Evolutionary conservation across 129 eudicot genomes (phyloP).

Genomic region (Centella asiatica): DNA sequence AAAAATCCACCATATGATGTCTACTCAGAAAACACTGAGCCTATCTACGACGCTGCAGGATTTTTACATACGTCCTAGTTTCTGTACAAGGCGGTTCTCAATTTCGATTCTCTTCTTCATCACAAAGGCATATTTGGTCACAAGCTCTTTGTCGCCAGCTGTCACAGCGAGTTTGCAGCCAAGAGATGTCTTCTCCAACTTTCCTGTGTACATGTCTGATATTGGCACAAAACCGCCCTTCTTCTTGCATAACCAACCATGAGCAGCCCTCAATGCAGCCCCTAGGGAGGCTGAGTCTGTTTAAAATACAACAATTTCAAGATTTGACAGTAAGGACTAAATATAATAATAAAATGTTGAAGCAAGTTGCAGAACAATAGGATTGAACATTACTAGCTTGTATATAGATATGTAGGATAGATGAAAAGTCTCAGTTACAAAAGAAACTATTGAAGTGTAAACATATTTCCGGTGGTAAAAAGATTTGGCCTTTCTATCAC

Average conservation of each 20-base stretch:
- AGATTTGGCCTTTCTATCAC: too few species aligned
- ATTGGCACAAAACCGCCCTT: slow-evolving; percentile 66
- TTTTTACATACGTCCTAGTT: slow-evolving; percentile 49
- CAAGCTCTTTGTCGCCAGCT: slow-evolving; percentile 48
- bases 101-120: slow-evolving; percentile 78
- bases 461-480: too few species aligned
- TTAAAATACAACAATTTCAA: not conserved
- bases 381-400: too few species aligned
- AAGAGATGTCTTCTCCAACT: slow-evolving; percentile 63
- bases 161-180: slow-evolving; percentile 62
- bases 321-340: not conserved
- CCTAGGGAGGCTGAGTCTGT: slow-evolving; percentile 92
- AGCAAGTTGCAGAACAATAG: too few species aligned
- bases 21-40: too few species aligned
- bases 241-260: slow-evolving; percentile 84
- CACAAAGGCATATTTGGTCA: slow-evolving; percentile 50
- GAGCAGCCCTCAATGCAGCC: slow-evolving; percentile 95
- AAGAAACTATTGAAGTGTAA: too few species aligned
- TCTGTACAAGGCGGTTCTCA: slow-evolving; percentile 58
- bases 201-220: slow-evolving; percentile 46
- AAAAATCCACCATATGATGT: too few species aligned
- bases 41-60: too few species aligned
- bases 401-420: too few species aligned
- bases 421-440: too few species aligned
- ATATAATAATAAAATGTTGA: not conserved